Percentiles rank a stretch among this genome's conserved stretches.
Evolutionary conservation across 2,329 filamentous ascomycete genomes (phyloP).

Genomic region (Aureobasidium sp.): DNA sequence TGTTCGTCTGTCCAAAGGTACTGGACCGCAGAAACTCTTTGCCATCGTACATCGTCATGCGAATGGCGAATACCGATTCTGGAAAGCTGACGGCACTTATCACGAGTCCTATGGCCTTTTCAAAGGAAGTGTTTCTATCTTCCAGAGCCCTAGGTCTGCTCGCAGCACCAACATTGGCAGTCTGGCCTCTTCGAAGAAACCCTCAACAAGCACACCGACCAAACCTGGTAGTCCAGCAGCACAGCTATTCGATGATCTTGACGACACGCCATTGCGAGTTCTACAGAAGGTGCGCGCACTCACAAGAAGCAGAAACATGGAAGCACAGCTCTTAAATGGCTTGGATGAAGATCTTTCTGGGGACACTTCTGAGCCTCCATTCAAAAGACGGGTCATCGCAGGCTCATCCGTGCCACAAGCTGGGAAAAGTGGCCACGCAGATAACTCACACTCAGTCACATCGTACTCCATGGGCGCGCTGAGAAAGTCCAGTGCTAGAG

Average conservation of each 20-base stretch:
- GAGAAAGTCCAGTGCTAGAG: not conserved
- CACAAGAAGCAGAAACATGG: not conserved
- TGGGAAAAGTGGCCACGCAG: too few species aligned
- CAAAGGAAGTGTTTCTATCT: not conserved
- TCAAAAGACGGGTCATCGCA: not conserved
- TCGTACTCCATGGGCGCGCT: too few species aligned
- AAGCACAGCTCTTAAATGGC: not conserved
- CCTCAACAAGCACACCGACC: not conserved
- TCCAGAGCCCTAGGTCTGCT: not conserved
- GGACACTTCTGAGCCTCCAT: not conserved
- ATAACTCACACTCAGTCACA: not conserved
- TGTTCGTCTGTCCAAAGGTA: not conserved
- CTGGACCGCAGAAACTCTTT: not conserved
- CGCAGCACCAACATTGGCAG: not conserved
- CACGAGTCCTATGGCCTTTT: not conserved
- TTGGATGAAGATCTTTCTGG: not conserved
- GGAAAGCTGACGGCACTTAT: not conserved
- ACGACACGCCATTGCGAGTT: not conserved
- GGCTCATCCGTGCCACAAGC: not conserved
- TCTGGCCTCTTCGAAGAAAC: not conserved
- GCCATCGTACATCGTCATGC: not conserved
- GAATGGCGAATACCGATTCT: not conserved
- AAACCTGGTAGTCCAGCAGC: not conserved
- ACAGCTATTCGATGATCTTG: not conserved
- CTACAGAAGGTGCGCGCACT: not conserved